Evolutionary conservation across 192 early-diverging fungal species (phyloP).

Genomic region (Podila minutissima): DNA sequence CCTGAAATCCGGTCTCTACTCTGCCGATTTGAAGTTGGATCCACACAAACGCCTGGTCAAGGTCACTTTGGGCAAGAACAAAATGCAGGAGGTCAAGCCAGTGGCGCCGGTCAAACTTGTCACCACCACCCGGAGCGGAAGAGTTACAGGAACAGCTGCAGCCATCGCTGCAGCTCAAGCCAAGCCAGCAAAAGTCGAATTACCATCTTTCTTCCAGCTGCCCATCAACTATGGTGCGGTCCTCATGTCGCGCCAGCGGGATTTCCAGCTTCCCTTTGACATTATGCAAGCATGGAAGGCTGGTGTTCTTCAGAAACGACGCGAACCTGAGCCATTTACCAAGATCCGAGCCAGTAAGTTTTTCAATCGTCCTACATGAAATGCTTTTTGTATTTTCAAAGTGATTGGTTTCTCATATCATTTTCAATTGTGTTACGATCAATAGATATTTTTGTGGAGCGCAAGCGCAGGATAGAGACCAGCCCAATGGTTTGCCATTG

Average conservation of each 20-base stretch:
- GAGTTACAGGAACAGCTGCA: neutral
- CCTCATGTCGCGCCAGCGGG: constrained; percentile 59
- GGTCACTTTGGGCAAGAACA: constrained; percentile 4
- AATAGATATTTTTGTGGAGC: constrained; percentile 80
- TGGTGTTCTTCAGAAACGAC: constrained; percentile 31
- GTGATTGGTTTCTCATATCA: neutral
- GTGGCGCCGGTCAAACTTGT: neutral
- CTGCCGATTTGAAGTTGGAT: constrained; percentile 47
- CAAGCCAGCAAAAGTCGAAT: neutral
- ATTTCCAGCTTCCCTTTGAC: constrained; percentile 77
- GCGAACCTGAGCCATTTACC: constrained; percentile 58
- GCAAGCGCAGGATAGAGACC: constrained; percentile 66
- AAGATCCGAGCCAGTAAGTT: constrained; percentile 67
- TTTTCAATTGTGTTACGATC: neutral
- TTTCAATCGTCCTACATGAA: neutral
- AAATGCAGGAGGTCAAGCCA: constrained; percentile 1
- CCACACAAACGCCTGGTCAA: constrained; percentile 7
- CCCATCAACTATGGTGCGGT: constrained; percentile 70
- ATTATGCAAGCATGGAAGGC: constrained; percentile 60
- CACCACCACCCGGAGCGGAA: neutral
- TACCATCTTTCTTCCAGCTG: constrained; percentile 54
- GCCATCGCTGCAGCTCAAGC: neutral
- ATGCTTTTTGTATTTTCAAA: neutral
- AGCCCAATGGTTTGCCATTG: constrained; percentile 70
- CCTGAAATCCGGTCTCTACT: constrained; percentile 56